phyloP scores from a whole-genome alignment of 2,329 filamentous ascomycete species.

The Ophiosphaerella herpotricha region DNA sequence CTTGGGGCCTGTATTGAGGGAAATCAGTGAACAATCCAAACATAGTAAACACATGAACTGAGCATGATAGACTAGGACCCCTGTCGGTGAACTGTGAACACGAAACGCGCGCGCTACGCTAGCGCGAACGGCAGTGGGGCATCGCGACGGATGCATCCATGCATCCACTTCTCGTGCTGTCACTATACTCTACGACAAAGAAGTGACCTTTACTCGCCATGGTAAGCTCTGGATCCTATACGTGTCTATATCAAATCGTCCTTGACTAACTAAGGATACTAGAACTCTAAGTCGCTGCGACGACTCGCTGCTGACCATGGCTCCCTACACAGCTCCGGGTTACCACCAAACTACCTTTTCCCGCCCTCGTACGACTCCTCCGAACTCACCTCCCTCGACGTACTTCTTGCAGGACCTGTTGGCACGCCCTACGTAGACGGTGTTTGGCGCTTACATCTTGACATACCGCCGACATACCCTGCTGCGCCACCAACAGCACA shows the following conservation, averaged over 20 bases:
- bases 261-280: not conserved
- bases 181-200: not conserved
- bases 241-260: slow-evolving; percentile 1
- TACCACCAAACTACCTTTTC: slow-evolving; percentile 67
- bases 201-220: not conserved
- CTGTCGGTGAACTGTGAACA: not conserved
- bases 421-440: slow-evolving; percentile 65
- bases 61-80: too few species aligned
- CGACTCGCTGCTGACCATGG: slow-evolving; percentile 65
- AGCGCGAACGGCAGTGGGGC: not conserved
- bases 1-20: not conserved
- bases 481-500: slow-evolving; percentile 59
- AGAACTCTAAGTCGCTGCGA: slow-evolving; percentile 58
- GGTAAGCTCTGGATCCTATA: not conserved
- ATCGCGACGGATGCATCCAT: not conserved
- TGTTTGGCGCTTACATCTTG: slow-evolving; percentile 63
- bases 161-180: too few species aligned
- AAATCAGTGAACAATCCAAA: not conserved
- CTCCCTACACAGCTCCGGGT: slow-evolving; percentile 57
- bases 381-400: slow-evolving; percentile 61
- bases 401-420: slow-evolving; percentile 63
- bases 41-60: too few species aligned
- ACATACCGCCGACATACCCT: slow-evolving; percentile 63
- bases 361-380: slow-evolving; percentile 51
- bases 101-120: not conserved